Evolutionary conservation across 345 rosid species (phyloP).

Genomic region (Populus nigra): DNA sequence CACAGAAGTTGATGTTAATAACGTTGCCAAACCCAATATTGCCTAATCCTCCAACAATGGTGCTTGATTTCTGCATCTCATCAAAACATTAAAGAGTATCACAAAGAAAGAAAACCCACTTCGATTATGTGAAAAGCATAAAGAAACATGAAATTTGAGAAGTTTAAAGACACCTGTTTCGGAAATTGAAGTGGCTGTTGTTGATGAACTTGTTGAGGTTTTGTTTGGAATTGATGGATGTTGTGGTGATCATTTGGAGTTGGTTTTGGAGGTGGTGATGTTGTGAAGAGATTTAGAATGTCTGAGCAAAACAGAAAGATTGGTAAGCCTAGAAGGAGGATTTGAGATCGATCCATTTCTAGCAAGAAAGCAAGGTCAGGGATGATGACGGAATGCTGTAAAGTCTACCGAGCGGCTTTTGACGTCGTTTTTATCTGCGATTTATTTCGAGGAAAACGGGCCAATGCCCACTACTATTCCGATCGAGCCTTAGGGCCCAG

Average conservation of each 20-base stretch:
- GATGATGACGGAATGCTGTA: not conserved
- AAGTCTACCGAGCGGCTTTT: no score
- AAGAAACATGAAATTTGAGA: not conserved
- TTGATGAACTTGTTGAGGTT: not conserved
- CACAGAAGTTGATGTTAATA: slow-evolving; percentile 29
- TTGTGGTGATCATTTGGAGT: not conserved
- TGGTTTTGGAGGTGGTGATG: slow-evolving; percentile 19
- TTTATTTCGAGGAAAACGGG: no score
- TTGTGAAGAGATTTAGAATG: slow-evolving; percentile 20
- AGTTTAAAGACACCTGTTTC: slow-evolving; percentile 3
- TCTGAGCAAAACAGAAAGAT: slow-evolving; percentile 30
- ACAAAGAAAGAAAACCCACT: not conserved
- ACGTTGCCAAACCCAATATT: slow-evolving; percentile 27
- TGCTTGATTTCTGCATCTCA: slow-evolving; percentile 26
- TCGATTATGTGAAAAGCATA: no score
- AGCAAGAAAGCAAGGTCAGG: not conserved
- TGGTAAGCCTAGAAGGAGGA: slow-evolving; percentile 31
- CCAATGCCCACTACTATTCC: no score
- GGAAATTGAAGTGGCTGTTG: slow-evolving; percentile 22
- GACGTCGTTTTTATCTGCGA: no score
- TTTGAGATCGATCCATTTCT: slow-evolving; percentile 29
- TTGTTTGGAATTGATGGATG: slow-evolving; percentile 9
- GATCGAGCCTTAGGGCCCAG: no score
- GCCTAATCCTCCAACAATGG: slow-evolving; percentile 12
- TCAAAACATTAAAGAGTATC: not conserved